Conservation (phyloP, 164 flowering plant species). For the Warburgia ugandensis region DNA sequence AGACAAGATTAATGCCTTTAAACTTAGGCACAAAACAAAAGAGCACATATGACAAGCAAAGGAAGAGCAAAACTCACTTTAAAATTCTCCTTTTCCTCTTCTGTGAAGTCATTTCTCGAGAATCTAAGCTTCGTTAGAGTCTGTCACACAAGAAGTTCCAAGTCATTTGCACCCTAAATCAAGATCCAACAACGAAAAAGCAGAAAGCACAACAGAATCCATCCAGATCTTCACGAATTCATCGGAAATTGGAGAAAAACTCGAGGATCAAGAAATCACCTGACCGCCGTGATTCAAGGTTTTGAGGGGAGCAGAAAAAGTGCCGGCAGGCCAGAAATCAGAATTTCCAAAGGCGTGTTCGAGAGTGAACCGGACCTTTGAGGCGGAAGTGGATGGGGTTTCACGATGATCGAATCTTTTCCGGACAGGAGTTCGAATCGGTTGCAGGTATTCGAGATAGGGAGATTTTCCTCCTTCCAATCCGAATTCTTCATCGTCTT, state of each 20-base stretch:
- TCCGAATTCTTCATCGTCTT: constrained; percentile 82
- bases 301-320: constrained; percentile 82
- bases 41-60: neutral
- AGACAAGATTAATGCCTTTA: neutral
- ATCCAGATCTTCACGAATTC: neutral
- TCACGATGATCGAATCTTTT: constrained; percentile 22
- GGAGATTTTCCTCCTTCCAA: constrained; percentile 34
- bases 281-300: constrained; percentile 66
- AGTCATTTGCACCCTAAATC: constrained; percentile 3
- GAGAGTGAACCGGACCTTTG: constrained; percentile 74
- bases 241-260: neutral
- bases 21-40: neutral
- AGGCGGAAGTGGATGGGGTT: constrained; percentile 51
- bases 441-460: constrained; percentile 18
- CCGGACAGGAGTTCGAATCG: constrained; percentile 16
- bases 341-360: constrained; percentile 85
- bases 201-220: constrained; percentile 1
- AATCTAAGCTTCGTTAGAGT: constrained; percentile 87
- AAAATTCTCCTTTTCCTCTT: constrained; percentile 54
- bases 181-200: neutral
- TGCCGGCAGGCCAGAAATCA: constrained; percentile 68
- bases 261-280: constrained; percentile 24
- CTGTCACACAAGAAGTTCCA: constrained; percentile 31
- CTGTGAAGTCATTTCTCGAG: constrained; percentile 54
- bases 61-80: constrained; percentile 26